A percentile compares a stretch with the other conserved stretches of the same genome.
Evolutionary conservation across 1,139 yeast genomes (phyloP).

Genomic region (Lizanozyma gosingica): DNA sequence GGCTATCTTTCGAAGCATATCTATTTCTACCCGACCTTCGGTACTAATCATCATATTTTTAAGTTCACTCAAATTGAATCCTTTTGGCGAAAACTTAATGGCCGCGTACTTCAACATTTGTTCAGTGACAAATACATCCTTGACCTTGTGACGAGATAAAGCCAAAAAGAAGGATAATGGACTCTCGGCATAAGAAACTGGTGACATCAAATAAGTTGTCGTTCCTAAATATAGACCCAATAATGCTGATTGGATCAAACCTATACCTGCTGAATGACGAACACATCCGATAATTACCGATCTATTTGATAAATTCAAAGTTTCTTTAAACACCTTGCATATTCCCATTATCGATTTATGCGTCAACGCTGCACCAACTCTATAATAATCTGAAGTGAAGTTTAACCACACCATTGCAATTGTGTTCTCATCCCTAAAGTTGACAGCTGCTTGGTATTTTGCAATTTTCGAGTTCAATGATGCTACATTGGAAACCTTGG

Average conservation of each 20-base stretch:
- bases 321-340: constrained; percentile 86
- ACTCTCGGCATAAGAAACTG: constrained; percentile 67
- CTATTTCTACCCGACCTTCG: constrained; percentile 65
- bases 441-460: constrained; percentile 34
- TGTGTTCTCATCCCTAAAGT: constrained; percentile 33
- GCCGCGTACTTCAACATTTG: constrained; percentile 79
- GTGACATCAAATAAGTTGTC: constrained; percentile 72
- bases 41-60: constrained; percentile 82
- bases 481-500: constrained; percentile 46
- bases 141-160: constrained; percentile 68
- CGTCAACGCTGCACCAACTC: constrained; percentile 55
- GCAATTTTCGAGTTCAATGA: constrained; percentile 37
- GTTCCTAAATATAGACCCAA: constrained; percentile 85
- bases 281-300: constrained; percentile 81
- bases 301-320: constrained; percentile 70
- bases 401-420: constrained; percentile 55
- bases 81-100: constrained; percentile 52
- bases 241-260: constrained; percentile 74
- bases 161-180: constrained; percentile 69
- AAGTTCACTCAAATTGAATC: constrained; percentile 53
- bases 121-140: constrained; percentile 79
- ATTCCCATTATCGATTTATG: constrained; percentile 64
- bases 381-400: constrained; percentile 66
- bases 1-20: constrained; percentile 50
- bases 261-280: constrained; percentile 76